Percentiles rank a stretch among this genome's conserved stretches.
Evolutionary conservation across 306 rosid genomes (phyloP).

Genomic region (Albizia julibrissin): DNA sequence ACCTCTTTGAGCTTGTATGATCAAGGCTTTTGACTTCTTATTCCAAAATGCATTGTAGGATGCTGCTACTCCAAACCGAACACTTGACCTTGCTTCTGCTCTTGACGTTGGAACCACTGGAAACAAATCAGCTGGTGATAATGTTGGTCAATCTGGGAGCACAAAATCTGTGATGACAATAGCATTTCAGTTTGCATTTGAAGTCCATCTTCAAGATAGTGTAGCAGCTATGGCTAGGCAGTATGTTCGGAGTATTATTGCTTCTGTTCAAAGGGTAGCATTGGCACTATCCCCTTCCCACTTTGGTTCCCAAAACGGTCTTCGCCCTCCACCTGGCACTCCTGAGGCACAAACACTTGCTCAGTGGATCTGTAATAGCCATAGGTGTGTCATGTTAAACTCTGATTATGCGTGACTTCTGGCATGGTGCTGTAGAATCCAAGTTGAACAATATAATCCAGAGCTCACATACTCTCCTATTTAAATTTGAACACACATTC

Average conservation of each 20-base stretch:
- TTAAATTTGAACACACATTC: slow-evolving; percentile 37
- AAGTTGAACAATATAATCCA: neutral
- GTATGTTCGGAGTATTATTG: slow-evolving; percentile 85
- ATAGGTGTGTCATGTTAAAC: slow-evolving; percentile 52
- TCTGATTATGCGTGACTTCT: slow-evolving; percentile 8
- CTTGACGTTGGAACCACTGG: slow-evolving; percentile 86
- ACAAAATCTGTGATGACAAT: slow-evolving; percentile 98
- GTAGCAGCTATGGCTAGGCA: slow-evolving; percentile 91
- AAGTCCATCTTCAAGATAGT: slow-evolving; percentile 85
- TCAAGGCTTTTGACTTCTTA: slow-evolving; percentile 13
- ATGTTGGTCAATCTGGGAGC: slow-evolving; percentile 57
- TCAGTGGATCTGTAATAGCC: slow-evolving; percentile 83
- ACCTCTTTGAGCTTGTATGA: neutral
- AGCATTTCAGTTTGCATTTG: slow-evolving; percentile 96
- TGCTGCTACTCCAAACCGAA: slow-evolving; percentile 83
- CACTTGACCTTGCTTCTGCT: slow-evolving; percentile 97
- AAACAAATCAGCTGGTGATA: slow-evolving; percentile 65
- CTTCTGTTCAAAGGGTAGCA: slow-evolving; percentile 97
- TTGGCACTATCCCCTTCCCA: slow-evolving; percentile 85
- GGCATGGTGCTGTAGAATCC: neutral
- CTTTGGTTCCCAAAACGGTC: slow-evolving; percentile 61
- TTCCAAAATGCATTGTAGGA: slow-evolving; percentile 51
- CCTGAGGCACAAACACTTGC: slow-evolving; percentile 94
- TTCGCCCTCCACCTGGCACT: slow-evolving; percentile 74
- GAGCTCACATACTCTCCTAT: slow-evolving; percentile 25